Evolutionary conservation across 345 rosid genomes (phyloP).

Genomic region (Linum usitatissimum): DNA sequence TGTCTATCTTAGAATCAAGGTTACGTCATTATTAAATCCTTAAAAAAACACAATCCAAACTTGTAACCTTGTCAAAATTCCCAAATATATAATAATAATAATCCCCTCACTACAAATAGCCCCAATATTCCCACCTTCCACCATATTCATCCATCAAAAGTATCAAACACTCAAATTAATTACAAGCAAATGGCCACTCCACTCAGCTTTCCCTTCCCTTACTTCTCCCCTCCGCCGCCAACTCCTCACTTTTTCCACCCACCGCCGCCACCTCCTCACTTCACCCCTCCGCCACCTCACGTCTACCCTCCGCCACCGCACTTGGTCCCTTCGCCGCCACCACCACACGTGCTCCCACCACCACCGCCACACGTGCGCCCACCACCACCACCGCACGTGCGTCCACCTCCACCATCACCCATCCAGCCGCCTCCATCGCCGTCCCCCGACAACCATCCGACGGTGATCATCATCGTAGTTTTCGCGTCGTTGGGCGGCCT

Average conservation of each 20-base stretch:
- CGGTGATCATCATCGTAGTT: not conserved
- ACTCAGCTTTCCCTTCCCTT: not conserved
- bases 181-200: not conserved
- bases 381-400: not conserved
- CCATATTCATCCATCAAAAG: not conserved
- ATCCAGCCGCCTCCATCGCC: not conserved
- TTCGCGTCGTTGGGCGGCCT: slow-evolving; percentile 1
- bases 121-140: not conserved
- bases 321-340: not conserved
- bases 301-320: not conserved
- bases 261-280: not conserved
- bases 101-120: not conserved
- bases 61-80: not conserved
- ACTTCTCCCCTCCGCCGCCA: not conserved
- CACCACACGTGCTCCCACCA: not conserved
- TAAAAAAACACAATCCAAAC: not conserved
- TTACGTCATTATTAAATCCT: not conserved
- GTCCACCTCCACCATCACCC: not conserved
- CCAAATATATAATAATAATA: not conserved
- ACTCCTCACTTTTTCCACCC: not conserved
- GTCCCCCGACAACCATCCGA: not conserved
- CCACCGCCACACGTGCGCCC: not conserved
- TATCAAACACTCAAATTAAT: not conserved
- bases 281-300: not conserved
- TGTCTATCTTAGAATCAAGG: slow-evolving; percentile 6